Evolutionary conservation across 345 rosid genomes (phyloP), one percentile per base, ranked within the genome.

Genomic region (Trapa bicornis): DNA sequence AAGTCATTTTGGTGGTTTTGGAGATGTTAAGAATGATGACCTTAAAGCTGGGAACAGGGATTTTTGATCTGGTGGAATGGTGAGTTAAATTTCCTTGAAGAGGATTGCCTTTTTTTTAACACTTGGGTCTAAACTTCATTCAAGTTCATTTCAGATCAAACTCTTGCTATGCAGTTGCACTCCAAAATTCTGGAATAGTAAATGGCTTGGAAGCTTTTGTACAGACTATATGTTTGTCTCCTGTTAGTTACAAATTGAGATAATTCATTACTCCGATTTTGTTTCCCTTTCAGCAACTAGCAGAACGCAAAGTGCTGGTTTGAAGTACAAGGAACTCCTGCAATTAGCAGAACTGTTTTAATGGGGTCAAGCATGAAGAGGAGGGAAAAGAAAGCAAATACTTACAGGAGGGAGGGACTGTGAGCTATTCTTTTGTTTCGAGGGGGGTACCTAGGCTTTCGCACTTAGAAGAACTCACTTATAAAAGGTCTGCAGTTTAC

Each of bases 1-100:
- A 29, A 37, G 70, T 67, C 70, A 70, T 8, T 70, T 62, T 41
- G 68, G 73, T 42, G 37, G 68, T 41, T 67, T 67, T 38, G 75
- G 75, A 3, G 65, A 65, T 41, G 38, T 58, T 37, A 54, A 38
- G 12, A 42, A 32, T 63, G 74, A 41, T 22, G 52, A 60, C 65
- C 66, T 48, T 39, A 64, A 47, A 71, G 17, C 61, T 37, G 64
- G 67, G 12, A 8, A 9, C 38, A 45, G 37, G 32, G 36, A 64
- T 48, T 38, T 72, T 60, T n/a, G 57, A 63, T 42, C 16, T 45
- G n/a, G n/a, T 6, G 67, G 52, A 60, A 62, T 54, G 71, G 79
- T 70, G 66, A 65, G 74, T 36, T 9, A 37, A 43, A 17, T 64
- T 43, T 64, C 47, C 43, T 12, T 64, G 11, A 54, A 6, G 9